Conservation (phyloP, 192 early-diverging fungal species). For the Rhizoclosmatium sp. region DNA sequence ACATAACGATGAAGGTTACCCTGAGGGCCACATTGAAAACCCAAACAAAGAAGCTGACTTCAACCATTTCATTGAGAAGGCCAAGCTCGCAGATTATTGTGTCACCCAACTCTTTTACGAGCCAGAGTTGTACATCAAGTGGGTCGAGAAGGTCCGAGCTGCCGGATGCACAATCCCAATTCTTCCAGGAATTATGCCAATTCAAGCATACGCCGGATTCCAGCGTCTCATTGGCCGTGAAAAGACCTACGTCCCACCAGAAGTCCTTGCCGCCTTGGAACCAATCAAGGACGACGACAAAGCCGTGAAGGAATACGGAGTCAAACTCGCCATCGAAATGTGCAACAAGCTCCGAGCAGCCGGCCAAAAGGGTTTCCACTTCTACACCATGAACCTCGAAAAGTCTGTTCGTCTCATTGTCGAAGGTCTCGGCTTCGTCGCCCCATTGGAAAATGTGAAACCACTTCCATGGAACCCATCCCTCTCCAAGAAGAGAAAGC, state of each 20-base stretch:
- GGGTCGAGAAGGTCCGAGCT: conserved; percentile 76
- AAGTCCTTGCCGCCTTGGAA: conserved; percentile 87
- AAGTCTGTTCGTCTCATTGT: conserved; percentile 85
- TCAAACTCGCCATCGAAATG: conserved; percentile 86
- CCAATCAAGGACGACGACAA: conserved; percentile 98
- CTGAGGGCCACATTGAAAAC: conserved; percentile 91
- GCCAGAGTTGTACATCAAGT: conserved; percentile 81
- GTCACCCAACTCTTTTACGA: conserved; percentile 98
- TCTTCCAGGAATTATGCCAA: conserved; percentile 96
- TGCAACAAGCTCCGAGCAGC: conserved; percentile 68
- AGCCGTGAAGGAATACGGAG: conserved; percentile 94
- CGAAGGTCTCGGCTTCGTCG: conserved; percentile 81
- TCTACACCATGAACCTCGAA: conserved; percentile 88
- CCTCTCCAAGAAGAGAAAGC: conserved; percentile 81
- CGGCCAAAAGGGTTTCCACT: conserved; percentile 87
- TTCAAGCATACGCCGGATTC: conserved; percentile 92
- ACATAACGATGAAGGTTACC: conserved; percentile 77
- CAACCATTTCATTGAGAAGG: conserved; percentile 82
- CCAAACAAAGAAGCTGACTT: conserved; percentile 80
- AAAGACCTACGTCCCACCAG: conserved; percentile 84
- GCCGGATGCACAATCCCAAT: conserved; percentile 74
- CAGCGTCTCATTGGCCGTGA: conserved; percentile 86
- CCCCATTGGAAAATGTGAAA: conserved; percentile 68
- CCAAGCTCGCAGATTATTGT: conserved; percentile 89
- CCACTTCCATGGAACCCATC: conserved; percentile 84